Base-by-base conservation (phyloP, 257 asterid genomes). In the Vinca minor region DNA sequence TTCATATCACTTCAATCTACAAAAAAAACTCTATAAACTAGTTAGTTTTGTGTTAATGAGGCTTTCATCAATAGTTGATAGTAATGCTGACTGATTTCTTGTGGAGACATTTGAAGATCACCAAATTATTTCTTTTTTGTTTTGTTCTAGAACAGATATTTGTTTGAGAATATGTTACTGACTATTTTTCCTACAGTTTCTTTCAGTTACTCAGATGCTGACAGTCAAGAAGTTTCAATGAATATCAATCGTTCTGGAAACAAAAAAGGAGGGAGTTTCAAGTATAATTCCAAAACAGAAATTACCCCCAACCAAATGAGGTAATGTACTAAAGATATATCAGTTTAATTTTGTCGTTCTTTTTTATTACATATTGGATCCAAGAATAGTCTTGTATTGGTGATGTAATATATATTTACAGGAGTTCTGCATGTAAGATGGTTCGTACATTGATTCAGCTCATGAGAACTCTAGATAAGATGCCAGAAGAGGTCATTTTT, bases 391-490 rank as follows among this genome's bases (percentile, higher is more conserved):
- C 25, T 6, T 38, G 65, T 46, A 36, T 65, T 47, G 35, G 53
- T 72, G 59, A 73, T 59, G 63, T 59, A 50, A 41, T 67, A 39
- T 28, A 61, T 44, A 42, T 42, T 69, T 78, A 70, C 85, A 90
- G 97, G 91, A 90, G 94, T 63, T 90, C 96, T 29, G 96, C 96
- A 61, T 90, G 97, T 82, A 90, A 90, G 82, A 90, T 90, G 96
- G 90, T 90, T 36, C 88, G 95, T 36, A 87, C 95, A 46, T 73
- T 87, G 73, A 35, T 90, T 74, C 96, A 90, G 36, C 81, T 88
- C 61, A 88, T 92, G 98, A 86, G 98, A 78, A 92, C 96, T 68
- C 82, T 88, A 57, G 96, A 88, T 76, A 85, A 92, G 88, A 85
- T 92, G 95, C 96, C 96, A 48, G 91, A 87, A 65, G 95, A 92